These are phyloP conservation scores for Colletotrichum lupini DNA, from an alignment of 2,329 filamentous ascomycete genomes.

Conservation along the genomic window DNA sequence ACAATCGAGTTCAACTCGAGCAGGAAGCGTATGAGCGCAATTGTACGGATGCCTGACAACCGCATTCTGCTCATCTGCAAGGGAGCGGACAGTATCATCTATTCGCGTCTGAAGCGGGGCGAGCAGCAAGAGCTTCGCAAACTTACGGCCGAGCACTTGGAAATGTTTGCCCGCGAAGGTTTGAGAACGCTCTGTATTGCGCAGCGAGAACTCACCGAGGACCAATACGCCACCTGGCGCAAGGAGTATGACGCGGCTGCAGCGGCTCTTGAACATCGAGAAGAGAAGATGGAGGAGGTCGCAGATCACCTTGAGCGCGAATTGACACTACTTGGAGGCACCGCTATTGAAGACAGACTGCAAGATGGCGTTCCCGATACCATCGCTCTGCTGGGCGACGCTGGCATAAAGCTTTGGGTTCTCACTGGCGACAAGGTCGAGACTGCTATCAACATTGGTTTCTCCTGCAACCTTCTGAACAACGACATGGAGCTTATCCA, in stretches of 20 bases:
- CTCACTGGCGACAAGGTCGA: conserved; percentile 98
- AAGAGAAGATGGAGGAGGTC: conserved; percentile 91
- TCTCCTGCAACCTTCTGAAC: conserved; percentile 96
- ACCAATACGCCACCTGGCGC: conserved; percentile 87
- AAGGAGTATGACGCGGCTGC: conserved; percentile 89
- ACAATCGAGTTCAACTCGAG: conserved; percentile 98
- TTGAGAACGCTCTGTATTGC: conserved; percentile 95
- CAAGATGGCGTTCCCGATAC: conserved; percentile 98
- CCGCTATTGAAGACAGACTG: conserved; percentile 95
- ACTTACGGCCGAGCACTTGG: conserved; percentile 90
- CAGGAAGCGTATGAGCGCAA: conserved; percentile 97
- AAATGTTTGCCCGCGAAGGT: conserved; percentile 96
- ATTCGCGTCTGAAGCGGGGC: conserved; percentile 86
- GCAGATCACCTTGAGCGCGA: conserved; percentile 93
- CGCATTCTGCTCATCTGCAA: conserved; percentile 95
- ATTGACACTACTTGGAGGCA: conserved; percentile 88
- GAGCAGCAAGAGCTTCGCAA: conserved; percentile 87
- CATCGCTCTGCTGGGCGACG: conserved; percentile 88
- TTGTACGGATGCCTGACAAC: conserved; percentile 92
- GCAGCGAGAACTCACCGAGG: conserved; percentile 80
- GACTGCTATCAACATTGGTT: conserved; percentile 99
- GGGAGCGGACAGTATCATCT: conserved; percentile 97
- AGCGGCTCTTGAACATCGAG: conserved; percentile 83
- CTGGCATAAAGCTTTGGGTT: conserved; percentile 99
- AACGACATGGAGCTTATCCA: conserved; percentile 98